These are phyloP conservation scores for Artemisia argyi DNA, from an alignment of 129 eudicot species.

Conservation along the genomic window DNA sequence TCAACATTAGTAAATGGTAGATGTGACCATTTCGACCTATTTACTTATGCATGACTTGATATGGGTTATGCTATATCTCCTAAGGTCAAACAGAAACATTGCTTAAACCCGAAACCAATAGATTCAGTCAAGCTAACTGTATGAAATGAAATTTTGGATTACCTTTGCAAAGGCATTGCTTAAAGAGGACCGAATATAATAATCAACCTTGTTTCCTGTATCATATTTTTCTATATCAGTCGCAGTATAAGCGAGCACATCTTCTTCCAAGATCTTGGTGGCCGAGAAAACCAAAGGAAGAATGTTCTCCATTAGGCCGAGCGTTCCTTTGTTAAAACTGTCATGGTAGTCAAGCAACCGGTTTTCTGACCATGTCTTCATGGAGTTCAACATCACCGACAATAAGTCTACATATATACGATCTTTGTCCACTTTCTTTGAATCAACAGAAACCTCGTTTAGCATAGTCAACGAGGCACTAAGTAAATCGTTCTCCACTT, in stretches of 20 bases:
- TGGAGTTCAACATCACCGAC: constrained; percentile 44
- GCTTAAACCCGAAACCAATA: background rate
- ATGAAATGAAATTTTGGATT: background rate
- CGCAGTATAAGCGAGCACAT: constrained; percentile 26
- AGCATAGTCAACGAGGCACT: constrained; percentile 72
- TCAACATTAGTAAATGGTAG: background rate
- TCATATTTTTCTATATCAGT: constrained; percentile 35
- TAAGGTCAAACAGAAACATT: too few species aligned
- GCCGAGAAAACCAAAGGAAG: constrained; percentile 63
- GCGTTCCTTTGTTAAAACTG: constrained; percentile 30
- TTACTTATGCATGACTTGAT: too few species aligned
- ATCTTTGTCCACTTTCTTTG: constrained; percentile 68
- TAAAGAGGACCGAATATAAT: constrained; percentile 68
- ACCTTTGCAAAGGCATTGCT: constrained; percentile 75
- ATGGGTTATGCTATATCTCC: too few species aligned
- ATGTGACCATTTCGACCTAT: background rate
- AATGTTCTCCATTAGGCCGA: constrained; percentile 53
- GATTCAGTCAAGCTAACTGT: background rate
- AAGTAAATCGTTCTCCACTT: constrained; percentile 65
- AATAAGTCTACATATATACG: constrained; percentile 55
- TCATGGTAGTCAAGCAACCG: constrained; percentile 65
- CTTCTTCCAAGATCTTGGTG: constrained; percentile 55
- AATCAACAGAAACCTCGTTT: constrained; percentile 70
- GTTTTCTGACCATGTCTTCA: constrained; percentile 68
- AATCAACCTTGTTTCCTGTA: constrained; percentile 63